Conservation (phyloP, 345 rosid species). For the Hibiscus mutabilis region DNA sequence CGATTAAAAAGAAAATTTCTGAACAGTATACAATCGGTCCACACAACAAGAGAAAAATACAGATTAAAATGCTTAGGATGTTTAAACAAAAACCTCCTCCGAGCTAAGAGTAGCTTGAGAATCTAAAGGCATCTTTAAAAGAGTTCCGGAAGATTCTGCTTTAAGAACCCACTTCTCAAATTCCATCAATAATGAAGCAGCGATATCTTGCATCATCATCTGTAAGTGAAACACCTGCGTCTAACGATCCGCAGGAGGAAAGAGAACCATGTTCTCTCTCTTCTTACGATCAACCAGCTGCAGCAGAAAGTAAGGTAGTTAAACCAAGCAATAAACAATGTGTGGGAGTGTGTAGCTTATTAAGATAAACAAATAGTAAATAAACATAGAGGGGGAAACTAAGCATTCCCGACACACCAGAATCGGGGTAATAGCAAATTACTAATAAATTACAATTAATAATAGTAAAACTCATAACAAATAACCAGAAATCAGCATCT, state of each 20-base stretch:
- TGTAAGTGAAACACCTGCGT: constrained; percentile 86
- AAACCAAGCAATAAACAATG: background rate
- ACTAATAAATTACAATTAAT: constrained; percentile 45
- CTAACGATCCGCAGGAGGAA: constrained; percentile 85
- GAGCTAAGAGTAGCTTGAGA: constrained; percentile 97
- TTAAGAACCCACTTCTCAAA: constrained; percentile 93
- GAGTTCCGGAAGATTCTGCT: constrained; percentile 91
- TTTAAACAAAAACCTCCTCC: constrained; percentile 99
- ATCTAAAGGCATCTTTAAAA: constrained; percentile 95
- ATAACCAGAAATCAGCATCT: background rate
- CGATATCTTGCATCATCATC: constrained; percentile 97
- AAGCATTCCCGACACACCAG: background rate
- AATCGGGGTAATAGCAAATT: background rate
- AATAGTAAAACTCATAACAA: constrained; percentile 10
- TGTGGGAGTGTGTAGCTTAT: background rate
- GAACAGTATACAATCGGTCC: constrained; percentile 41
- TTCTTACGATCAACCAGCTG: constrained; percentile 83
- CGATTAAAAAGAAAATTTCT: constrained; percentile 17
- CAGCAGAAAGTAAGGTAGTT: constrained; percentile 34
- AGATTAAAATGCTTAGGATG: constrained; percentile 62
- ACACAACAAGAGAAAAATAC: constrained; percentile 13
- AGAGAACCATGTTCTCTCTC: constrained; percentile 56
- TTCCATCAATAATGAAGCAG: constrained; percentile 84
- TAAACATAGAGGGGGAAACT: background rate
- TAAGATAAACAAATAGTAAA: background rate